Percentiles rank a stretch among this genome's conserved stretches.
Conservation (phyloP, 2,329 filamentous ascomycete species). For the Colletotrichum sojae region DNA sequence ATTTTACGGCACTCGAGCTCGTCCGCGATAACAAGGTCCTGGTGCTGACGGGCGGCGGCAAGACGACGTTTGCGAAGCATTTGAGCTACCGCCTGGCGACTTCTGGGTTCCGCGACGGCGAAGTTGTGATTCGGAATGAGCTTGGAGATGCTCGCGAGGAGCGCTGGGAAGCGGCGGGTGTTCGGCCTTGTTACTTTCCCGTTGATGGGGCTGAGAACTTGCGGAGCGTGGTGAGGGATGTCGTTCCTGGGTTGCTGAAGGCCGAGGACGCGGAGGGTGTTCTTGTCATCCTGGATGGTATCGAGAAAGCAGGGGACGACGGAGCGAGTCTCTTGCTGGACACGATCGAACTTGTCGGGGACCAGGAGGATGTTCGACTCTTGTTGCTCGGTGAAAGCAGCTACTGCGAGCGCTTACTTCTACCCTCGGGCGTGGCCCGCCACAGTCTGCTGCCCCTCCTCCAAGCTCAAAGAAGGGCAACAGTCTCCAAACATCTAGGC, state of each 20-base stretch:
- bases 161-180: background rate
- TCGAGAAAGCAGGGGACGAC: background rate
- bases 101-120: background rate
- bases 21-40: slow-evolving; percentile 7
- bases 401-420: background rate
- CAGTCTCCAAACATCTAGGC: background rate
- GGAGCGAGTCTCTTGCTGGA: background rate
- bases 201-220: background rate
- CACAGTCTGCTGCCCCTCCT: slow-evolving; percentile 3
- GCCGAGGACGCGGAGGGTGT: background rate
- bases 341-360: background rate
- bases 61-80: slow-evolving; percentile 25
- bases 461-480: background rate
- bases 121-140: background rate
- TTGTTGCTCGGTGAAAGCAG: slow-evolving; percentile 1
- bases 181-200: background rate
- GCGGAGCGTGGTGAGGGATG: background rate
- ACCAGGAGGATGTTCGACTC: background rate
- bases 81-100: slow-evolving; percentile 5
- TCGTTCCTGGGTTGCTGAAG: background rate
- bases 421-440: background rate
- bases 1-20: slow-evolving; percentile 16
- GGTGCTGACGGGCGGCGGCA: slow-evolving; percentile 14
- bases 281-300: slow-evolving; percentile 8
- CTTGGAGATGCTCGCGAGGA: background rate